A percentile compares a stretch with the other conserved stretches of the same genome.
Conservation (phyloP, 2,329 filamentous ascomycete genomes). For the Daldinia eschscholtzii region DNA sequence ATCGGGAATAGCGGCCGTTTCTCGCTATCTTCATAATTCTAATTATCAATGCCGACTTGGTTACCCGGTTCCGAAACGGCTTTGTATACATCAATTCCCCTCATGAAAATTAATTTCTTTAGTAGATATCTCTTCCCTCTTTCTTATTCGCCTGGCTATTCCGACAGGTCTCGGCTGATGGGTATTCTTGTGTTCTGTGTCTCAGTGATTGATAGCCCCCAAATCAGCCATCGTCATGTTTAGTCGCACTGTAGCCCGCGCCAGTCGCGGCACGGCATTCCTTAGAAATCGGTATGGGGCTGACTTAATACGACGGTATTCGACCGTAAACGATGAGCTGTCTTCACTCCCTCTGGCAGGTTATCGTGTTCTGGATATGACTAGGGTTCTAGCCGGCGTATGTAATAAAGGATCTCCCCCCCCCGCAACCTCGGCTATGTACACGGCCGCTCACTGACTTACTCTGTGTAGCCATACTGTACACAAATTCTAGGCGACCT, state of each 20-base stretch:
- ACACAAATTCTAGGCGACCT: constrained; percentile 97
- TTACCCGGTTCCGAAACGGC: not conserved
- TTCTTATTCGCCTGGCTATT: not conserved
- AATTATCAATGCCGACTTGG: not conserved
- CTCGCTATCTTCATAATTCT: constrained; percentile 23
- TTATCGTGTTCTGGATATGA: constrained; percentile 94
- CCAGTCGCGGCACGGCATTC: constrained; percentile 22
- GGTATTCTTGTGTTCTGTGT: constrained; percentile 11
- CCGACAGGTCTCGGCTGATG: constrained; percentile 10
- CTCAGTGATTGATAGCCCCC: constrained; percentile 13
- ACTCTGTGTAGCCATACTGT: constrained; percentile 81
- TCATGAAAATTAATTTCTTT: constrained; percentile 3
- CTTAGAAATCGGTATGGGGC: constrained; percentile 27
- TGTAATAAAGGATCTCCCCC: constrained; percentile 55
- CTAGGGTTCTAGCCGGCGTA: constrained; percentile 92
- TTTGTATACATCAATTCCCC: constrained; percentile 1
- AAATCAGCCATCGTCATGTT: constrained; percentile 40
- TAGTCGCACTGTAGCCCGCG: constrained; percentile 33
- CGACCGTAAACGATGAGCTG: constrained; percentile 48
- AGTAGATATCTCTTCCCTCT: not conserved
- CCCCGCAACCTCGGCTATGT: constrained; percentile 16
- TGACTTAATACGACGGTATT: constrained; percentile 44
- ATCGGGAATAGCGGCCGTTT: constrained; percentile 41
- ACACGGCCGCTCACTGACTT: constrained; percentile 35
- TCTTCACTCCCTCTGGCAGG: constrained; percentile 77